A percentile compares a stretch with the other conserved stretches of the same genome.
phyloP scores from a whole-genome alignment of 2,329 filamentous ascomycete genomes.

The Epichloe baconii region DNA sequence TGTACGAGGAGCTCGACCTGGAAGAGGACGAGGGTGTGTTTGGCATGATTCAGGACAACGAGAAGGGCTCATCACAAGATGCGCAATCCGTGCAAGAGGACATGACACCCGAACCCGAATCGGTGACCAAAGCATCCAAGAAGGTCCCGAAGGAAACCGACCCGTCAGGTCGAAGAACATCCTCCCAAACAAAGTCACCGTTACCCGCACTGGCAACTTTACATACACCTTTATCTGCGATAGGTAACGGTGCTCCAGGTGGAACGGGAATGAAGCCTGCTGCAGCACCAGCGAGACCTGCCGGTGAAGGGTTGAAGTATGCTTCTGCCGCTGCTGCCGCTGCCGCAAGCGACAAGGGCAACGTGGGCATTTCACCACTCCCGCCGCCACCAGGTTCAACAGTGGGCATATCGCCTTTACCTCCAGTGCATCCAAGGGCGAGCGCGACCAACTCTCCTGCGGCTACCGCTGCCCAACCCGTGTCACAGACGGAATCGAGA shows the following conservation, averaged over 20 bases:
- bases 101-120: slow-evolving; percentile 42
- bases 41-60: slow-evolving; percentile 67
- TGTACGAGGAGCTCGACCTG: slow-evolving; percentile 90
- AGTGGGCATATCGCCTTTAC: slow-evolving; percentile 33
- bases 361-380: slow-evolving; percentile 83
- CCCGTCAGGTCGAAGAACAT: slow-evolving; percentile 54
- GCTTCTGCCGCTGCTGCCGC: slow-evolving; percentile 91
- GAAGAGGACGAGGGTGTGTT: slow-evolving; percentile 84
- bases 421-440: slow-evolving; percentile 38
- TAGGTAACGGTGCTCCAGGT: slow-evolving; percentile 42
- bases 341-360: slow-evolving; percentile 75
- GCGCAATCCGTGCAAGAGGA: slow-evolving; percentile 87
- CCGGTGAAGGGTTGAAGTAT: slow-evolving; percentile 88
- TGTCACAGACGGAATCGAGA: slow-evolving; percentile 13
- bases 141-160: slow-evolving; percentile 49
- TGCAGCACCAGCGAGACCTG: slow-evolving; percentile 66
- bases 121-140: slow-evolving; percentile 30
- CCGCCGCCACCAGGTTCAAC: slow-evolving; percentile 69
- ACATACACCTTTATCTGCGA: slow-evolving; percentile 56
- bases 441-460: slow-evolving; percentile 44
- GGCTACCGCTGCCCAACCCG: slow-evolving; percentile 33
- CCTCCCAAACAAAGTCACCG: slow-evolving; percentile 84
- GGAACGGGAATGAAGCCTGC: slow-evolving; percentile 80
- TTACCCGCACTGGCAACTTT: slow-evolving; percentile 84
- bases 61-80: slow-evolving; percentile 90